Evolutionary conservation across 139 green algal genomes (phyloP), one percentile per base, ranked within the genome.

Genomic region (Trebouxia sp.): DNA sequence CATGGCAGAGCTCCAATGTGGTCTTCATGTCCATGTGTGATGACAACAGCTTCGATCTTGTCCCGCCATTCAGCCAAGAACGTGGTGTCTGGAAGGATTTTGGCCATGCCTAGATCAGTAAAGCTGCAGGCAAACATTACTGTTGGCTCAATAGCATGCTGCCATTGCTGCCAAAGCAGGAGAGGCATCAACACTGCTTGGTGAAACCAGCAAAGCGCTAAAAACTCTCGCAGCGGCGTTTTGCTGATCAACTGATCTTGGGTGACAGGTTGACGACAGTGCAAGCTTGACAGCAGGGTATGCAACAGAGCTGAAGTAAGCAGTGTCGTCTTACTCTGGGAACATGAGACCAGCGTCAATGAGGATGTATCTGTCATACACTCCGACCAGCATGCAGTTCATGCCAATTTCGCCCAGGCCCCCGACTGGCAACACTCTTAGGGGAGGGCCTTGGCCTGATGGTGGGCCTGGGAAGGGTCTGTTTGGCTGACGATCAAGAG

Each of bases 331-430:
- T 87, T 82, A 98, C 91, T 99, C 97, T 65, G 97, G 97, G 82
- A 99, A 99, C 97, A 99, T 97, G 76, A 99, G 92, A 6, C 97
- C 97, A n/a, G 97, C 97, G 75, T 99, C 97, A 20, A 99, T 89
- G 53, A 99, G 86, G 80, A 99, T 96, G 91, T 99, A 99, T n/a
- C 97, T 87, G 84, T 99, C 96, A 28, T 91, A 76, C 35, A 94
- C 87, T 1, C 97, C 97, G 24, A 99, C 87, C 32, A 99, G 90
- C 97, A 99, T 99, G 92, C 97, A 99, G 89, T 99, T 99, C 97
- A 99, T 99, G 81, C 97, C 97, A 78, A 99, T 99, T 87, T 99
- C 97, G 0, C 97, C 97, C 41, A 99, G 87, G 1, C 97, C 97
- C 6, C 97, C 97, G 32, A 99, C 94, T n/a, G 97, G 97, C 80